A percentile compares a stretch with the other conserved stretches of the same genome.
Evolutionary conservation across 139 green algal genomes (phyloP).

Genomic region (Volvox reticuliferus): DNA sequence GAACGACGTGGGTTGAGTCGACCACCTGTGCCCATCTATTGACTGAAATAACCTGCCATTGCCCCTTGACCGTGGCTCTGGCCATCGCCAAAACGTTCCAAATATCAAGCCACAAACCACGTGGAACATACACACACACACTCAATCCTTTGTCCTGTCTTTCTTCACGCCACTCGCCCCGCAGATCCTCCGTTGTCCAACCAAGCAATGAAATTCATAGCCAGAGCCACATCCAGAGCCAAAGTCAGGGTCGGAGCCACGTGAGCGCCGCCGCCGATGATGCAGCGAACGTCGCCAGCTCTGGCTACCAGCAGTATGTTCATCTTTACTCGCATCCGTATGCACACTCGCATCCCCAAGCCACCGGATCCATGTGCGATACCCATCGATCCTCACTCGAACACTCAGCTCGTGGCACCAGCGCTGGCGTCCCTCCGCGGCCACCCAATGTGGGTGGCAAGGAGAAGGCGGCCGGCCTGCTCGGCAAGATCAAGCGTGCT

Average conservation of each 20-base stretch:
- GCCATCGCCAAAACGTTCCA: not conserved
- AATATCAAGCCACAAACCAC: not conserved
- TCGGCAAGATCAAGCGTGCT: slow-evolving; percentile 25
- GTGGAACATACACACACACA: not conserved
- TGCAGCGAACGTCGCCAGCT: not conserved
- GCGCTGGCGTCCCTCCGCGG: not conserved
- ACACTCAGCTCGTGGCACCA: not conserved
- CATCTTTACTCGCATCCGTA: not conserved
- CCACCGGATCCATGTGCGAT: not conserved
- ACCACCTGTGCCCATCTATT: not conserved
- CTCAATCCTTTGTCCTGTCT: not conserved
- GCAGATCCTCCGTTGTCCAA: not conserved
- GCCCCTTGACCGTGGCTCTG: too few relatives aligned
- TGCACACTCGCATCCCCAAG: too few relatives aligned
- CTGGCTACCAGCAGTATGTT: not conserved
- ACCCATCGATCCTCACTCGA: not conserved
- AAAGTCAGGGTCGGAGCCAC: not conserved
- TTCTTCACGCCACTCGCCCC: not conserved
- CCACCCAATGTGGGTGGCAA: not conserved
- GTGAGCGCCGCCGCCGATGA: not conserved
- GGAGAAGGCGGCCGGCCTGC: slow-evolving; percentile 12
- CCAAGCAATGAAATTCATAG: not conserved
- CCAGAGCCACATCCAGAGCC: too few relatives aligned
- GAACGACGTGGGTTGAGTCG: too few relatives aligned
- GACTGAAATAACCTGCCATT: too few relatives aligned